A percentile compares a stretch with the other conserved stretches of the same genome.
Conservation (phyloP, 305 asterid genomes). For the Solanum hybrid region DNA sequence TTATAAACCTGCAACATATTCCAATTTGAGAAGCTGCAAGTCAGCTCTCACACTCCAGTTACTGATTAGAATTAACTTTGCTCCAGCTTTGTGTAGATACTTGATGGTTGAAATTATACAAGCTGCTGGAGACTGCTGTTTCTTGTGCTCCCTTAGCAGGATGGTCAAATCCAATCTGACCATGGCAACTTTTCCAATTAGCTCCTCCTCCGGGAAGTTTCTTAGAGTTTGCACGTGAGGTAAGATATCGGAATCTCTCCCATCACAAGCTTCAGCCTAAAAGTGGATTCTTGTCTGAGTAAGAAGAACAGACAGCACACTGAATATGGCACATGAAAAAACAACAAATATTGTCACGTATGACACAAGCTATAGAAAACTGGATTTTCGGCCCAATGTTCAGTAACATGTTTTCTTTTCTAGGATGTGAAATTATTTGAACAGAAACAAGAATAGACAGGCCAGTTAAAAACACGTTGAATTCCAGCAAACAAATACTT, state of each 20-base stretch:
- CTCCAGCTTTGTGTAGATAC: constrained; percentile 54
- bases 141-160: constrained; percentile 29
- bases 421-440: neutral
- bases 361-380: neutral
- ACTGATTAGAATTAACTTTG: constrained; percentile 55
- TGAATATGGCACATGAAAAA: constrained; percentile 1
- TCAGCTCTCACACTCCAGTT: constrained; percentile 42
- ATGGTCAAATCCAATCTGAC: constrained; percentile 61
- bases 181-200: constrained; percentile 56
- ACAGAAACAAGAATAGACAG: neutral
- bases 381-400: neutral
- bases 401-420: neutral
- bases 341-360: neutral
- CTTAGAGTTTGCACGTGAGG: constrained; percentile 65
- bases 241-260: constrained; percentile 19
- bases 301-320: neutral
- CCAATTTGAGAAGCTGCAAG: constrained; percentile 22
- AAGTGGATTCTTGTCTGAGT: neutral
- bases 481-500: neutral
- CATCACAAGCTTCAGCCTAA: constrained; percentile 35
- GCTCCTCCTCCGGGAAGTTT: constrained; percentile 51
- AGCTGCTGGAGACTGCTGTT: constrained; percentile 23
- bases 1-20: constrained; percentile 50
- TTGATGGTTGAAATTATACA: constrained; percentile 51
- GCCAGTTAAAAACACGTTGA: neutral